phyloP scores from a whole-genome alignment of 148 eudicot species.

The Nyssa sinensis region DNA sequence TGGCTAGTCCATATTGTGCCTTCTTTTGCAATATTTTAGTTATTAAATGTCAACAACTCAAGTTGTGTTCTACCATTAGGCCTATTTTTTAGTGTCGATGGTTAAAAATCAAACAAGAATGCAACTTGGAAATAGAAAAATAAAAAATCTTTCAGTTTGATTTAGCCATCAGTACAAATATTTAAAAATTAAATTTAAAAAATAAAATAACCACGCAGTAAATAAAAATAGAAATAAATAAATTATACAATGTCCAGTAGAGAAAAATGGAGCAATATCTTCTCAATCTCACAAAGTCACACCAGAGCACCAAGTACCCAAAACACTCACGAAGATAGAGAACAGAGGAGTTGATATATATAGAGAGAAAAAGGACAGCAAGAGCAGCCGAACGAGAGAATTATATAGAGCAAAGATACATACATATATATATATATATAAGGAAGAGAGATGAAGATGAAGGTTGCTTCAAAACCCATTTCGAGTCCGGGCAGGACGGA shows the following conservation, averaged over 20 bases:
- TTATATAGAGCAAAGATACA: too few species aligned
- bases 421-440: not conserved
- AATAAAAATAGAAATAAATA: not conserved
- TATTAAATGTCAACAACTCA: too few species aligned
- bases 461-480: slow-evolving; percentile 49
- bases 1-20: too few species aligned
- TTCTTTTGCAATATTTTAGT: too few species aligned
- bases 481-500: slow-evolving; percentile 75
- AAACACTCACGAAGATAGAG: not conserved
- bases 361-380: not conserved
- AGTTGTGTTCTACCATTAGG: too few species aligned
- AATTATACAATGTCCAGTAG: too few species aligned
- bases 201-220: not conserved
- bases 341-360: not conserved
- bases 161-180: slow-evolving; percentile 25
- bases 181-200: too few species aligned
- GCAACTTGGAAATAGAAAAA: not conserved
- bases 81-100: too few species aligned
- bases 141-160: not conserved
- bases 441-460: slow-evolving; percentile 27
- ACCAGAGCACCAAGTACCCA: not conserved
- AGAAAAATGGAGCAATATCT: slow-evolving; percentile 2
- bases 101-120: slow-evolving; percentile 14
- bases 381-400: not conserved
- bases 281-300: not conserved